A percentile compares a stretch with the other conserved stretches of the same genome.
phyloP scores from a whole-genome alignment of 257 asterid species.

The Solanum pimpinellifolium region DNA sequence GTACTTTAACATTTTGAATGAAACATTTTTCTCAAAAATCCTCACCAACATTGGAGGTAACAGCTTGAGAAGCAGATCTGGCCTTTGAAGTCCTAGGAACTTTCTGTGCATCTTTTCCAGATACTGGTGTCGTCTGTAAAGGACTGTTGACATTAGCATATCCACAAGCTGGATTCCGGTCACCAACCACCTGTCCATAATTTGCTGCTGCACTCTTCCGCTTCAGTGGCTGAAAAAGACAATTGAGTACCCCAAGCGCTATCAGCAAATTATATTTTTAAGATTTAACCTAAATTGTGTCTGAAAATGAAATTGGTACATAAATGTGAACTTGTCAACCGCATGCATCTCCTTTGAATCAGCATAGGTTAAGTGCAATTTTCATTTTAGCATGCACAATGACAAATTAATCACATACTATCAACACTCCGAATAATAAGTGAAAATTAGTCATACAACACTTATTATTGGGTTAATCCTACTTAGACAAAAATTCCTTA shows the following conservation, averaged over 20 bases:
- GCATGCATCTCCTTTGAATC: background rate
- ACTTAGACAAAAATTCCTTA: background rate
- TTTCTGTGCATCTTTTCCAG: slow-evolving; percentile 61
- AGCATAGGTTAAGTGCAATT: background rate
- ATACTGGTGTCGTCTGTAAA: slow-evolving; percentile 58
- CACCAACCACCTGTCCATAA: slow-evolving; percentile 33
- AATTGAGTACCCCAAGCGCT: background rate
- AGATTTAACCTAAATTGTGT: background rate
- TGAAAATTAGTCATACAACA: background rate
- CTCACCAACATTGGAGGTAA: slow-evolving; percentile 59
- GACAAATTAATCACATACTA: background rate
- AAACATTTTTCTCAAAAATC: slow-evolving; percentile 1
- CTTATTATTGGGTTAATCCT: background rate
- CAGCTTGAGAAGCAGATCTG: slow-evolving; percentile 45
- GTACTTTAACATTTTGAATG: background rate
- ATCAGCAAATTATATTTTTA: background rate
- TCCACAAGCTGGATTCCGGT: slow-evolving; percentile 32
- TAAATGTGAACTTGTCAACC: background rate
- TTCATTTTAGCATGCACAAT: background rate
- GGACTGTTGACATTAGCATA: slow-evolving; percentile 20
- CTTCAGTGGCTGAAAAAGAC: slow-evolving; percentile 41
- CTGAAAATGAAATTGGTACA: background rate
- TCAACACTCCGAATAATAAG: background rate
- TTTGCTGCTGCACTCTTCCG: slow-evolving; percentile 44
- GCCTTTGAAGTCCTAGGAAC: slow-evolving; percentile 66